These are phyloP conservation scores for Solanum paucissectum DNA, from an alignment of 257 asterid genomes.

Conservation along the genomic window DNA sequence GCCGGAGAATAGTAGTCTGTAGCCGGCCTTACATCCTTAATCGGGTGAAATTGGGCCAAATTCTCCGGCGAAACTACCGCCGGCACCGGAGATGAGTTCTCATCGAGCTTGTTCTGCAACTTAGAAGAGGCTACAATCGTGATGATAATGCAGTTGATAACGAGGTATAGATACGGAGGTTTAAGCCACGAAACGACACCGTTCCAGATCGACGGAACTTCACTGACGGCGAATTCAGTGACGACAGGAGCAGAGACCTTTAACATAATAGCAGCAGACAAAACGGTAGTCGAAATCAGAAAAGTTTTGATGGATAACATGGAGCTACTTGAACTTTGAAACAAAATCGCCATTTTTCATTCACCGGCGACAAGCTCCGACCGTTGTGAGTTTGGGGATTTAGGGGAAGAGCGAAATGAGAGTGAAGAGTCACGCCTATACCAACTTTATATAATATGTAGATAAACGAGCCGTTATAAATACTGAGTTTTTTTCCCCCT, in stretches of 20 bases:
- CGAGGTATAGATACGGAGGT: slow-evolving; percentile 75
- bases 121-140: slow-evolving; percentile 68
- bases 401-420: background rate
- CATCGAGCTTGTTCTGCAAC: slow-evolving; percentile 36
- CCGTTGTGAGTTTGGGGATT: background rate
- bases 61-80: background rate
- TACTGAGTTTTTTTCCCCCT: background rate
- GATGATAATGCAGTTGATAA: slow-evolving; percentile 73
- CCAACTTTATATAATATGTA: too few relatives aligned
- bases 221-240: slow-evolving; percentile 36
- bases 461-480: background rate
- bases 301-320: slow-evolving; percentile 25
- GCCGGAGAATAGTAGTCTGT: background rate
- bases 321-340: slow-evolving; percentile 3
- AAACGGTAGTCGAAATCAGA: slow-evolving; percentile 40
- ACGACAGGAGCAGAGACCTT: slow-evolving; percentile 35
- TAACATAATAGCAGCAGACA: slow-evolving; percentile 51
- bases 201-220: slow-evolving; percentile 54
- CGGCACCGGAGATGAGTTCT: background rate
- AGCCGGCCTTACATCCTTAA: background rate
- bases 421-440: background rate
- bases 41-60: background rate
- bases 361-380: background rate
- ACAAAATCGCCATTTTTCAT: slow-evolving; percentile 13
- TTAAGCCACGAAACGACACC: slow-evolving; percentile 56